These are phyloP conservation scores for Venturia carpophila DNA, from an alignment of 2,329 filamentous ascomycete species.

Conservation along the genomic window DNA sequence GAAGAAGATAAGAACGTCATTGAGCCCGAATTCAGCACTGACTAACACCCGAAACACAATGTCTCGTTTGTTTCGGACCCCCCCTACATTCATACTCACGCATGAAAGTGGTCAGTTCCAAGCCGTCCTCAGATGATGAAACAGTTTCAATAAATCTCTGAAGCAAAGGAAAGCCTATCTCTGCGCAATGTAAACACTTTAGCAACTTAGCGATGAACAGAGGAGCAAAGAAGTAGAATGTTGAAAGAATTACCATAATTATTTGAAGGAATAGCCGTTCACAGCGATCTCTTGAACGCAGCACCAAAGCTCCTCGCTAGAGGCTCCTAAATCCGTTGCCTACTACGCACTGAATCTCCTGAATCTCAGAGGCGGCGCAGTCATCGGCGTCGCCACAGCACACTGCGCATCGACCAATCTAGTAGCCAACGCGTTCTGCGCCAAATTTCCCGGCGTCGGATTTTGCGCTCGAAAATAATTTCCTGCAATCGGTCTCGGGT, in stretches of 20 bases:
- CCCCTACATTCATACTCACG: neutral
- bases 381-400: slow-evolving; percentile 9
- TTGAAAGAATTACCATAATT: neutral
- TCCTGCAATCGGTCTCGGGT: slow-evolving; percentile 17
- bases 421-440: neutral
- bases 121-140: neutral
- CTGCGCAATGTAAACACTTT: neutral
- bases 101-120: neutral
- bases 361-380: neutral
- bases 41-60: neutral
- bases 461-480: slow-evolving; percentile 18
- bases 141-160: neutral
- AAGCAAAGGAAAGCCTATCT: neutral
- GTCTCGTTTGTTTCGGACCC: neutral
- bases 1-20: neutral
- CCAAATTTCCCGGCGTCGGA: slow-evolving; percentile 11
- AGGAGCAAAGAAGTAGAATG: neutral
- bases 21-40: neutral
- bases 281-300: neutral
- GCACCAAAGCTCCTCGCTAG: neutral
- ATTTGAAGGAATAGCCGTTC: neutral
- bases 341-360: neutral
- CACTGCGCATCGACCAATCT: slow-evolving; percentile 12
- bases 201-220: neutral
- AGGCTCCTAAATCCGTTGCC: too few relatives aligned